phyloP scores from a whole-genome alignment of 768 basidiomycete species.

The Austroboletus festivus region DNA sequence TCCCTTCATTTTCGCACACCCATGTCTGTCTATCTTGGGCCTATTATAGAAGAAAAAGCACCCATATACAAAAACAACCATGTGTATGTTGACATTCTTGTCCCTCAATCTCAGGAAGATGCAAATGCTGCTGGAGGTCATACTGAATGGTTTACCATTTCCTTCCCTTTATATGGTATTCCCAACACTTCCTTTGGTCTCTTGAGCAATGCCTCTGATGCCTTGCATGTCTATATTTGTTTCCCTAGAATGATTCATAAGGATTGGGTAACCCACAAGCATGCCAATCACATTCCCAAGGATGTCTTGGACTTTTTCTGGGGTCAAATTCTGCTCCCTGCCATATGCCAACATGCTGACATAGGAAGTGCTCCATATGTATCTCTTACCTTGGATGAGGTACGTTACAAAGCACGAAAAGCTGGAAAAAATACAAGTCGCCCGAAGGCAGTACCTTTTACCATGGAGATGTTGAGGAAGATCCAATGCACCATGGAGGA shows the following conservation, averaged over 20 bases:
- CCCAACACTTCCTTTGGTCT: constrained; percentile 2
- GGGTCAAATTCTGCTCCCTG: constrained; percentile 6
- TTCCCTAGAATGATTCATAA: constrained; percentile 16
- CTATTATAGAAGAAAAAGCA: not conserved
- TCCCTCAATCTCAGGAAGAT: constrained; percentile 14
- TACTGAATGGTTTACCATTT: constrained; percentile 11
- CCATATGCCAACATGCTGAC: not conserved
- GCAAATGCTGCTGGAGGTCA: not conserved
- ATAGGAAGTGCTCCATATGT: constrained; percentile 2
- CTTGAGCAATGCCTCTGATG: not conserved
- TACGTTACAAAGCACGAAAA: constrained; percentile 3
- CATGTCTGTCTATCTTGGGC: not conserved
- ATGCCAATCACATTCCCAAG: constrained; percentile 1
- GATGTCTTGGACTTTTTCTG: constrained; percentile 11
- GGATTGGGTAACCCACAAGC: not conserved
- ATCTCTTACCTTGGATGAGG: not conserved
- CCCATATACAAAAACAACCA: constrained; percentile 14
- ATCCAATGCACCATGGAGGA: constrained; percentile 4
- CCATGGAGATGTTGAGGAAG: not conserved
- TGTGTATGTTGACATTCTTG: constrained; percentile 11
- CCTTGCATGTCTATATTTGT: constrained; percentile 4
- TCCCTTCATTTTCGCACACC: not conserved
- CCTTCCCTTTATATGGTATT: not conserved
- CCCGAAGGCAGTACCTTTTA: constrained; percentile 10
- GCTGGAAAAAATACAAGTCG: not conserved